Evolutionary conservation across 1,284 basidiomycete genomes (phyloP).

Genomic region (Leccinum proximum): DNA sequence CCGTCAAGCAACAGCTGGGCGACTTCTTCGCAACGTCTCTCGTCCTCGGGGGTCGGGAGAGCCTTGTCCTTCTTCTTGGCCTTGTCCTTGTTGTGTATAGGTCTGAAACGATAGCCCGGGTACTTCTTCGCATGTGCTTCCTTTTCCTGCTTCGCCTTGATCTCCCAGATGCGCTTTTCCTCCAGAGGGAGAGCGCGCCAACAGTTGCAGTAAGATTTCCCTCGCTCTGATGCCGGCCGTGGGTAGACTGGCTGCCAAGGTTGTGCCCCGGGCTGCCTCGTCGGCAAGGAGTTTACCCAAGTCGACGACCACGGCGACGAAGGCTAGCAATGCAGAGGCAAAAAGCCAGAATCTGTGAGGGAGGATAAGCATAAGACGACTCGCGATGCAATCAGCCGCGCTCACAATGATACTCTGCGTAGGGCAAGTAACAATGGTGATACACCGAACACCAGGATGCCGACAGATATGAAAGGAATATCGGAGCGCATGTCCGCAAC

Average conservation of each 20-base stretch:
- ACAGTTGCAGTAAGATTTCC: conserved; percentile 39
- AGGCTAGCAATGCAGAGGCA: conserved; percentile 52
- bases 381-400: conserved; percentile 7
- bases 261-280: conserved; percentile 30
- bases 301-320: conserved; percentile 63
- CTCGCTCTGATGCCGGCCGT: conserved; percentile 43
- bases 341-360: conserved; percentile 52
- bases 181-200: too few species aligned
- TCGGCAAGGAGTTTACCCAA: conserved; percentile 52
- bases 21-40: too few species aligned
- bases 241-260: conserved; percentile 24
- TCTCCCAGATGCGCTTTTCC: too few species aligned
- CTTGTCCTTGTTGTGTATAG: too few species aligned
- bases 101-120: too few species aligned
- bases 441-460: conserved; percentile 62
- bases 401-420: conserved; percentile 57
- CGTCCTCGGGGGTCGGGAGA: too few species aligned
- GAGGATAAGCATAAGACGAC: conserved; percentile 3
- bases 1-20: too few species aligned
- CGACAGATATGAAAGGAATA: conserved; percentile 66
- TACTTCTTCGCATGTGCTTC: too few species aligned
- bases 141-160: too few species aligned
- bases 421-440: conserved; percentile 59
- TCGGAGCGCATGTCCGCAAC: conserved; percentile 58
- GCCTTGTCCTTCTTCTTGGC: too few species aligned